phyloP scores from a whole-genome alignment of 305 asterid genomes.

The Solanum chacoense region DNA sequence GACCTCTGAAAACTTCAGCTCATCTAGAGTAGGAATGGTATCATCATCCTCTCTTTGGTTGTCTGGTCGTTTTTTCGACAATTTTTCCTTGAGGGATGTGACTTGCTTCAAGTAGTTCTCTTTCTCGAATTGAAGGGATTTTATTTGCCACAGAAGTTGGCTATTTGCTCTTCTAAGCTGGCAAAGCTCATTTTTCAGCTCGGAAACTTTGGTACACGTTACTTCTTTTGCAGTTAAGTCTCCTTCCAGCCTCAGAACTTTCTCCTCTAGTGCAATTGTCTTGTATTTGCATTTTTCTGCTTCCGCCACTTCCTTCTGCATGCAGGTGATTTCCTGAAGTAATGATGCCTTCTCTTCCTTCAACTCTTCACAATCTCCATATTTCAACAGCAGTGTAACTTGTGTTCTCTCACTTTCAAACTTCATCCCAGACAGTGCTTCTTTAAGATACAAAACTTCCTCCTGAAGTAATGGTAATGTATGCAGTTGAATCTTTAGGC shows the following conservation, averaged over 20 bases:
- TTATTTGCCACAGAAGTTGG: conserved; percentile 18
- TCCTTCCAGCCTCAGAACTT: conserved; percentile 35
- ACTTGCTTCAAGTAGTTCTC: conserved; percentile 14
- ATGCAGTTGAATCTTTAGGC: conserved; percentile 14
- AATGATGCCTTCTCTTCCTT: conserved; percentile 13
- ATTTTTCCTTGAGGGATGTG: conserved; percentile 5
- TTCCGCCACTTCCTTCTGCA: conserved; percentile 14
- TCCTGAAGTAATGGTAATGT: conserved; percentile 18
- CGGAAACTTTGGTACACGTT: conserved; percentile 11
- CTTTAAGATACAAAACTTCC: conserved; percentile 25
- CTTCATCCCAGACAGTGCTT: conserved; percentile 16
- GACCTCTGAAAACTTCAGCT: conserved; percentile 3
- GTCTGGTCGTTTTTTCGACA: neutral
- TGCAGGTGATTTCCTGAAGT: conserved; percentile 13
- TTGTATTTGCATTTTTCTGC: conserved; percentile 19
- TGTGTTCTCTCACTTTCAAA: conserved; percentile 15
- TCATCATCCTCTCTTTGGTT: conserved; percentile 6
- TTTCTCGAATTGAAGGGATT: conserved; percentile 18
- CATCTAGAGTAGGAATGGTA: neutral
- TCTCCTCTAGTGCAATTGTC: conserved; percentile 30
- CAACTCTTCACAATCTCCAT: conserved; percentile 22
- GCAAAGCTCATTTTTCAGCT: conserved; percentile 29
- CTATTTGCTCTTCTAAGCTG: conserved; percentile 20
- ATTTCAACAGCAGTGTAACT: conserved; percentile 20
- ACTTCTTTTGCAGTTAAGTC: conserved; percentile 38